These are phyloP conservation scores for Pleomassaria siparia DNA, from an alignment of 2,329 filamentous ascomycete genomes.

Conservation along the genomic window DNA sequence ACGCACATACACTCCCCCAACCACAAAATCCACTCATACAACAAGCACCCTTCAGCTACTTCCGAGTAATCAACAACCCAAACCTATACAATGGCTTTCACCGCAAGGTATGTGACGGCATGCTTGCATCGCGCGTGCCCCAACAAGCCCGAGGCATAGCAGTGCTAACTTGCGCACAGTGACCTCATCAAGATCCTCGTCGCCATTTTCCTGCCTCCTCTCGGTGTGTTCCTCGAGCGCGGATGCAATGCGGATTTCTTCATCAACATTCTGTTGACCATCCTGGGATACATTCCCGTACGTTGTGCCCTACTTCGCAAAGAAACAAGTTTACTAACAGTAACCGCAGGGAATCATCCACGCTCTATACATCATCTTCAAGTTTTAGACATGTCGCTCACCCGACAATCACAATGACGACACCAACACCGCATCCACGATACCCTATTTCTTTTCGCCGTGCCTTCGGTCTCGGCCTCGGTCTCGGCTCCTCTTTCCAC, in stretches of 20 bases:
- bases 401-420: not conserved
- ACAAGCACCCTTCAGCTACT: not conserved
- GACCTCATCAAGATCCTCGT: constrained; percentile 83
- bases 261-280: constrained; percentile 88
- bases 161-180: constrained; percentile 43
- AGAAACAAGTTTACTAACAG: constrained; percentile 14
- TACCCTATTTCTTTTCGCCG: constrained; percentile 32
- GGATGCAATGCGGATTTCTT: constrained; percentile 84
- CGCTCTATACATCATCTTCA: constrained; percentile 90
- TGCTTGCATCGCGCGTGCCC: not conserved
- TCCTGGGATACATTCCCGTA: constrained; percentile 61
- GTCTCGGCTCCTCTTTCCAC: not conserved
- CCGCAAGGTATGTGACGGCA: constrained; percentile 52
- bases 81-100: constrained; percentile 58
- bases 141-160: no score
- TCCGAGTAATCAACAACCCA: constrained; percentile 4
- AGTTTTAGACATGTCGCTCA: constrained; percentile 72
- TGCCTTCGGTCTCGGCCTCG: not conserved
- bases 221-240: constrained; percentile 93
- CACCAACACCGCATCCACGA: constrained; percentile 26
- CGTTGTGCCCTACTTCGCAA: constrained; percentile 7
- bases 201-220: constrained; percentile 84
- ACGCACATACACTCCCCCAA: not conserved
- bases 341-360: constrained; percentile 70
- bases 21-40: not conserved